Evolutionary conservation across 208 protist genomes (phyloP), one percentile per base, ranked within the genome.

Genomic region (Porcisia deanei): DNA sequence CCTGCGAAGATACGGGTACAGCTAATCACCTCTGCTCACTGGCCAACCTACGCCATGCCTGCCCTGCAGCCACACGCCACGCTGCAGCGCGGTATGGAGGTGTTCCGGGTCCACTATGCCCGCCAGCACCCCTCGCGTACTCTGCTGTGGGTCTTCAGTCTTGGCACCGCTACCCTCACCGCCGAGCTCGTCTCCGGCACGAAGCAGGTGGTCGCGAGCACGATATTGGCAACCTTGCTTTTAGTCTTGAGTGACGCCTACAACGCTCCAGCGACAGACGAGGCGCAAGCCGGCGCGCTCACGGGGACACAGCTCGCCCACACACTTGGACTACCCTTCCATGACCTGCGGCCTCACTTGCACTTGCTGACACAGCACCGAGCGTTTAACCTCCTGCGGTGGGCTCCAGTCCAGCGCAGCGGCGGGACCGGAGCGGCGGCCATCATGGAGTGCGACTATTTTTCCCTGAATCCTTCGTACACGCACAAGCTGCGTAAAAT

Each of bases 131-230:
- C 89, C n/a, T 92, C 77, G 3, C 86, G 92, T 41, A 83, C 75
- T 41, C 71, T 96, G 71, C 61, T 70, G 63, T 96, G 92, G 92
- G 82, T 90, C 34, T 85, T 92, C 64, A 79, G 80, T 39, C 83
- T 94, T 25, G 92, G 88, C 34, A 75, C 75, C 10, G 92, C 89
- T 16, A 81, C 61, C 25, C 80, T 95, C 43, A 73, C 73, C 18
- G 86, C 77, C 20, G 79, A 92, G 79, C 85, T 94, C 64, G 81
- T 82, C 1, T 81, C 77, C 0, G 90, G 87, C 12, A 45, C 45
- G 41, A 91, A 91, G 80, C 88, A 94, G 64, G 64, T 96, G 39
- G 65, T 83, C 5, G 87, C 85, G 43, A 87, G 85, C 75, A 91
- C 81, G 0, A 49, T 88, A 10, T 85, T 94, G 70, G 78, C 89